Evolutionary conservation across 2,329 filamentous ascomycete genomes (phyloP), one percentile per base, ranked within the genome.

Genomic region (Bipolaris zeicola): DNA sequence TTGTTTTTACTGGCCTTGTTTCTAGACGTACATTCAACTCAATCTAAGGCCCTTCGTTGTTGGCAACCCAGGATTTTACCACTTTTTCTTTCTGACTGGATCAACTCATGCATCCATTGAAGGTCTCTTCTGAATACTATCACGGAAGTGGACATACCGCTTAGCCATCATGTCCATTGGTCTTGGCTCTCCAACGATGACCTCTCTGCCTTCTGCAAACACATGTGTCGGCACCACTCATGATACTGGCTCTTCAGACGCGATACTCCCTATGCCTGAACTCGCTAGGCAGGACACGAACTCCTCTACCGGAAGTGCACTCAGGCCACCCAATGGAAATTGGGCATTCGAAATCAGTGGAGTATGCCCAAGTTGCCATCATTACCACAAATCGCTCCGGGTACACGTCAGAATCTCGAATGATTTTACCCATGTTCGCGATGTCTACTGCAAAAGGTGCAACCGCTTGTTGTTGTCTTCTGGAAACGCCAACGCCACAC

Each of bases 361-460:
- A 7, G 71, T 67, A 41, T 74, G 70, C 44, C 58, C 71, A 4
- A 60, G 58, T 31, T 73, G 70, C 36, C 63, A 67, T 47, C 70
- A 72, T 49, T 53, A 67, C 46, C 67, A 74, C 54, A 65, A 50
- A 11, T 65, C 69, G 10, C 53, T 58, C 36, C 43, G 57, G 24
- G 49, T 73, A 6, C 61, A 64, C 13, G 50, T 74, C 28, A 61
- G 48, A 18, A 49, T 66, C 1, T 49, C 53, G 8, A 41, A 43
- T 20, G 58, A 66, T 44, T 34, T 55, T 5, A 55, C 31, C 20
- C 55, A 65, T 3, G 53, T 61, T 24, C 60, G 60, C 37, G 52
- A 68, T 48, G 51, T 71, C 10, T 7, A 55, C 11, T 73, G 71
- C 26, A 65, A 70, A 7, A 58, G 50, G 1, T 74, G 70, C 41